Percentiles rank a stretch among this genome's conserved stretches.
phyloP scores from a whole-genome alignment of 345 rosid genomes.

The Corchorus olitorius region DNA sequence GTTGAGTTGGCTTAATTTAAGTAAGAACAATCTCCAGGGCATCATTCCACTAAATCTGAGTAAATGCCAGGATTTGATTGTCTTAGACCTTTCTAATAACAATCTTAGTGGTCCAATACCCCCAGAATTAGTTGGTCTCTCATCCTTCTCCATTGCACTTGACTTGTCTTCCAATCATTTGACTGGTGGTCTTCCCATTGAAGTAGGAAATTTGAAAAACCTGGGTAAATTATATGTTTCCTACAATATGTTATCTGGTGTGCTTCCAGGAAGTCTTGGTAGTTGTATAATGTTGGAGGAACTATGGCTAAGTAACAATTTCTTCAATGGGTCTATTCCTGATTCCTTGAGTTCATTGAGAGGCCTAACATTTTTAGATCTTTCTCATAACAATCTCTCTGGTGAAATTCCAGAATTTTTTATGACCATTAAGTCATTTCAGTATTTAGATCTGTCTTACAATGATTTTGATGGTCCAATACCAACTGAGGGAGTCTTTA shows the following conservation, averaged over 20 bases:
- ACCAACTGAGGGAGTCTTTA: slow-evolving; percentile 34
- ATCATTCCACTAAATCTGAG: neutral
- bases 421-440: neutral
- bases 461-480: slow-evolving; percentile 41
- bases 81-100: neutral
- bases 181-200: neutral
- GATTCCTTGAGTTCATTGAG: neutral
- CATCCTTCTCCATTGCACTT: neutral
- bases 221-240: neutral
- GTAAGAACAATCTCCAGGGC: neutral
- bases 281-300: slow-evolving; percentile 22
- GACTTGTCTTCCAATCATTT: neutral
- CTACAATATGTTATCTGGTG: neutral
- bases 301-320: slow-evolving; percentile 28
- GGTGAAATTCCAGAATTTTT: slow-evolving; percentile 32
- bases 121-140: neutral
- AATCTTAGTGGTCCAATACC: slow-evolving; percentile 16
- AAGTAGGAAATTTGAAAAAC: neutral
- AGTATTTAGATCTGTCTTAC: slow-evolving; percentile 29
- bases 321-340: slow-evolving; percentile 18
- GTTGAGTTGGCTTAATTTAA: neutral
- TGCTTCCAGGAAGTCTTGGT: slow-evolving; percentile 29
- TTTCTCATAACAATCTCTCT: slow-evolving; percentile 37
- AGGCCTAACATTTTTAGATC: slow-evolving; percentile 32
- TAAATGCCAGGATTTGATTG: neutral